Evolutionary conservation across 129 eudicot genomes (phyloP).

Genomic region (Cynara cardunculus): DNA sequence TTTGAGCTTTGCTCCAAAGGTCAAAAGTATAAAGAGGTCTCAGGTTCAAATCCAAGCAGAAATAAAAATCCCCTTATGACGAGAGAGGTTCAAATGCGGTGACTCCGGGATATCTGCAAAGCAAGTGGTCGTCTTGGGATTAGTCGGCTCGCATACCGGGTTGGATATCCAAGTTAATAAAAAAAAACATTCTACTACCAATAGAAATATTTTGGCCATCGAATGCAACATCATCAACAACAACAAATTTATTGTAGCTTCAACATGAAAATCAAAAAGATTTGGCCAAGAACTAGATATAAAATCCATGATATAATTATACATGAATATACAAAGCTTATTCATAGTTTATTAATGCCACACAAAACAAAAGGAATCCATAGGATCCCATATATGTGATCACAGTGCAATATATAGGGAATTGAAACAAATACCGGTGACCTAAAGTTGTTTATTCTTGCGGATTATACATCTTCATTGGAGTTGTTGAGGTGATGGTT

Average conservation of each 20-base stretch:
- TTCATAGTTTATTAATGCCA: neutral
- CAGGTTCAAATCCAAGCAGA: too few relatives aligned
- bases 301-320: neutral
- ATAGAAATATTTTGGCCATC: neutral
- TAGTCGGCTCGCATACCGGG: too few relatives aligned
- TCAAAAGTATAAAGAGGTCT: too few relatives aligned
- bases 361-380: neutral
- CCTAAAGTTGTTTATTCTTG: neutral
- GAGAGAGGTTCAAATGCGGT: too few relatives aligned
- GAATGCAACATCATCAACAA: neutral
- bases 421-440: neutral
- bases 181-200: neutral
- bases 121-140: too few relatives aligned
- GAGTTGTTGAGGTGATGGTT: neutral
- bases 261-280: neutral
- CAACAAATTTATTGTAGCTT: neutral
- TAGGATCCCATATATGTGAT: neutral
- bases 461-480: neutral
- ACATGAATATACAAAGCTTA: neutral
- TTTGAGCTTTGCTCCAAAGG: too few relatives aligned
- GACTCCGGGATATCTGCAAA: too few relatives aligned
- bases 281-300: neutral
- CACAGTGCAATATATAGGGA: neutral
- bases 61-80: too few relatives aligned
- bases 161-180: too few relatives aligned